phyloP scores from a whole-genome alignment of 495 filamentous ascomycete species.

The Aspergillus campestris region DNA sequence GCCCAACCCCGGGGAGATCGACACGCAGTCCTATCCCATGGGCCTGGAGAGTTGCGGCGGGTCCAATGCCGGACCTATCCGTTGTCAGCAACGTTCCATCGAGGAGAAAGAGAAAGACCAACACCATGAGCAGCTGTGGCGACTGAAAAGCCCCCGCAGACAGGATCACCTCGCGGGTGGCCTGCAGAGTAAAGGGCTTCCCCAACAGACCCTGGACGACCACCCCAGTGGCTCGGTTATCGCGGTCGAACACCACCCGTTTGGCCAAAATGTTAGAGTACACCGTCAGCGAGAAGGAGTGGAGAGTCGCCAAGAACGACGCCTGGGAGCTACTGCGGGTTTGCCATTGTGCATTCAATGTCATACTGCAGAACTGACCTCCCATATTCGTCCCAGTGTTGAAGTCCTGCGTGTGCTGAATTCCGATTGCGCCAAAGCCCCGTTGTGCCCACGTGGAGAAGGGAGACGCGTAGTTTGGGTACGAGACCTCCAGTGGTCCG shows the following conservation, averaged over 20 bases:
- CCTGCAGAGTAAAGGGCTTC: conserved; percentile 19
- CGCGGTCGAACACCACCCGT: conserved; percentile 17
- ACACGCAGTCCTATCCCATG: conserved; percentile 32
- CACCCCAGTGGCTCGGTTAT: conserved; percentile 16
- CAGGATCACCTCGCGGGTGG: conserved; percentile 45
- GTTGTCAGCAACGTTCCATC: too few relatives aligned
- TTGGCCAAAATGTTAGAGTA: conserved; percentile 15
- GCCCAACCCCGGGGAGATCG: conserved; percentile 40
- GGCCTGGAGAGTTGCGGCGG: conserved; percentile 21
- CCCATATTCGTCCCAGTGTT: conserved; percentile 34
- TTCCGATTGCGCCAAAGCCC: conserved; percentile 33
- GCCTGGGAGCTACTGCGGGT: conserved; percentile 28
- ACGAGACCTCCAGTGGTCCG: conserved; percentile 44
- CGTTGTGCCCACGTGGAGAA: conserved; percentile 33
- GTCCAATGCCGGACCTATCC: conserved; percentile 27
- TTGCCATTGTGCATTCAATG: conserved; percentile 24
- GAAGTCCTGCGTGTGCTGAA: conserved; percentile 28
- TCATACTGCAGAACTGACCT: conserved; percentile 24
- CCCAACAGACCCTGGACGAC: conserved; percentile 4
- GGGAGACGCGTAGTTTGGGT: conserved; percentile 38
- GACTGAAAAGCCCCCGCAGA: conserved; percentile 40
- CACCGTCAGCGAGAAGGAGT: conserved; percentile 8
- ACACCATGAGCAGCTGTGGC: conserved; percentile 21
- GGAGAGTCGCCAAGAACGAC: conserved; percentile 21
- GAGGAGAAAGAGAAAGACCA: too few relatives aligned